Conservation (phyloP, 2,329 filamentous ascomycete genomes). For the Epichloe elymi region DNA sequence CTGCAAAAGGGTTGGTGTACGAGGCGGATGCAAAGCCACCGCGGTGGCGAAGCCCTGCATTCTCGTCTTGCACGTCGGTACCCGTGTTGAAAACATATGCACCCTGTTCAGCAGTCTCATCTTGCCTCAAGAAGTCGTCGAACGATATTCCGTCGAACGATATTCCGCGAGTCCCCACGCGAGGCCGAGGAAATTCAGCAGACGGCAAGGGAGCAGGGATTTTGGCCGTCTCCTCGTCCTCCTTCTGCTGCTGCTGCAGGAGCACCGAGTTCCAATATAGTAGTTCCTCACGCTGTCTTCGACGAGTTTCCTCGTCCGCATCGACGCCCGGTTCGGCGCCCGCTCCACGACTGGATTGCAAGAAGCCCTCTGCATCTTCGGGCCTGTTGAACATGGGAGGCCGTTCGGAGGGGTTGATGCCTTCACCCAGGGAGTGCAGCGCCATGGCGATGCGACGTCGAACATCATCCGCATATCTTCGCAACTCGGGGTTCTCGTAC, state of each 20-base stretch:
- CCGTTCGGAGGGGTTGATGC: conserved; percentile 34
- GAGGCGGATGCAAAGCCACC: conserved; percentile 27
- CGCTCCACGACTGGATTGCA: conserved; percentile 33
- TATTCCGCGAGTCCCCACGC: conserved; percentile 13
- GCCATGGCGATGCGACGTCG: conserved; percentile 48
- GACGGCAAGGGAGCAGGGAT: background rate
- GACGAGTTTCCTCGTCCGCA: conserved; percentile 47
- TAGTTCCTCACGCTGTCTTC: conserved; percentile 49
- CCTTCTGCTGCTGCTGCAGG: conserved; percentile 35
- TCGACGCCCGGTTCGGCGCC: conserved; percentile 37
- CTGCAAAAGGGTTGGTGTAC: conserved; percentile 47
- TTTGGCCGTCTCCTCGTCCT: conserved; percentile 17
- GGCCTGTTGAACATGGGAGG: conserved; percentile 51
- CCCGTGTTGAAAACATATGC: conserved; percentile 46
- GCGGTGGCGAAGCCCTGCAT: conserved; percentile 36
- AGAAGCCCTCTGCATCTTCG: conserved; percentile 52
- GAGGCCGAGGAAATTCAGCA: background rate
- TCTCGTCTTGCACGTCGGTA: conserved; percentile 26
- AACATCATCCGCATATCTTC: conserved; percentile 47
- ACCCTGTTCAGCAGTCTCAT: conserved; percentile 37
- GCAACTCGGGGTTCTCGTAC: conserved; percentile 51
- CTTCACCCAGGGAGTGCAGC: conserved; percentile 45
- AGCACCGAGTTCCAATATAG: conserved; percentile 51
- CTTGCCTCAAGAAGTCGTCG: conserved; percentile 44
- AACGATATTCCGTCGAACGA: no score